Evolutionary conservation across 345 rosid species (phyloP).

Genomic region (Clausena lansium): DNA sequence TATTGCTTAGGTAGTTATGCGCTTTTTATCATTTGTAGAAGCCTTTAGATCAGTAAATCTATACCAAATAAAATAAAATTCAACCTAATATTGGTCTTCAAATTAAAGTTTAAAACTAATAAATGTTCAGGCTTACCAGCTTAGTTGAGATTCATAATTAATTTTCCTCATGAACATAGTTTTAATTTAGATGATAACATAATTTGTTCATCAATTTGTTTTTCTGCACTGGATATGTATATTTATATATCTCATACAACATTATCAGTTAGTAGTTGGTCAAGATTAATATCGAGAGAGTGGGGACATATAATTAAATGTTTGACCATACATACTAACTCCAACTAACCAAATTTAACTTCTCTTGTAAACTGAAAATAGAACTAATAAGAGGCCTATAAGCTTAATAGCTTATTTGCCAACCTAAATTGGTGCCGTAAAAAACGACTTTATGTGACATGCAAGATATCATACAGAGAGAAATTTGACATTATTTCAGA

Average conservation of each 20-base stretch:
- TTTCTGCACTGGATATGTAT: background rate
- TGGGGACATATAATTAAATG: background rate
- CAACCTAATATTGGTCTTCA: background rate
- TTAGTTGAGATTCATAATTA: constrained; percentile 1
- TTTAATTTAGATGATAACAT: background rate
- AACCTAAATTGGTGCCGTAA: background rate
- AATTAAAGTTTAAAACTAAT: background rate
- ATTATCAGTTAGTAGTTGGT: background rate
- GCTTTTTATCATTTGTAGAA: background rate
- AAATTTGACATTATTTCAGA: constrained; percentile 4
- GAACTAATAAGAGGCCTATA: constrained; percentile 5
- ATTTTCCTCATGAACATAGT: too few species aligned
- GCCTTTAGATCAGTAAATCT: background rate
- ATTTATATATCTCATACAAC: background rate
- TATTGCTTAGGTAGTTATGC: background rate
- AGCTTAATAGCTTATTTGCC: background rate
- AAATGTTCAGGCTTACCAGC: background rate
- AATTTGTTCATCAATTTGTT: background rate
- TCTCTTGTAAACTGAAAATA: constrained; percentile 4
- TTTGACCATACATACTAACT: background rate
- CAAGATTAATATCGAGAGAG: background rate
- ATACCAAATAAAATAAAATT: constrained; percentile 4
- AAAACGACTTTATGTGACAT: constrained; percentile 35
- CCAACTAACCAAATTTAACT: constrained; percentile 1
- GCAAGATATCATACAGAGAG: constrained; percentile 26